These are phyloP conservation scores for Aphanocladium album DNA, from an alignment of 2,329 filamentous ascomycete genomes.

Conservation along the genomic window DNA sequence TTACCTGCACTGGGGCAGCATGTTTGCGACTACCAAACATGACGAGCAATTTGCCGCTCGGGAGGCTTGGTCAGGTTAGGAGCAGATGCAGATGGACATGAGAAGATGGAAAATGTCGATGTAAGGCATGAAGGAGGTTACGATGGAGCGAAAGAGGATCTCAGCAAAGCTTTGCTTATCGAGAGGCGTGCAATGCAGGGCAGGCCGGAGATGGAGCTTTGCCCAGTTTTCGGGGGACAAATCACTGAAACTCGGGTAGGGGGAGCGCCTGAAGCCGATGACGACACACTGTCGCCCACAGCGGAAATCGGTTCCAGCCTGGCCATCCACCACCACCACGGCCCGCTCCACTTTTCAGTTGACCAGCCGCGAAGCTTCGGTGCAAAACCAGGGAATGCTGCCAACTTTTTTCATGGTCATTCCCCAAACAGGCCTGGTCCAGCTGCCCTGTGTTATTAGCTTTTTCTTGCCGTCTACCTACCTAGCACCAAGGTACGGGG, in stretches of 20 bases:
- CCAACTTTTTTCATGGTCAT: conserved; percentile 4
- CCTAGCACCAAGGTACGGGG: too few relatives aligned
- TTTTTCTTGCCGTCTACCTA: neutral
- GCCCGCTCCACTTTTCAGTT: neutral
- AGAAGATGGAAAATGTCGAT: neutral
- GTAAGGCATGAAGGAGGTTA: neutral
- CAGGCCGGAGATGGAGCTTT: neutral
- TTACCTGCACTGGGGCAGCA: conserved; percentile 17
- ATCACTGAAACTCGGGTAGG: conserved; percentile 10
- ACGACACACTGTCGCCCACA: conserved; percentile 12
- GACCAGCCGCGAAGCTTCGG: neutral
- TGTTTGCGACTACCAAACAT: conserved; percentile 20
- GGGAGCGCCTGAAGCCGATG: conserved; percentile 10
- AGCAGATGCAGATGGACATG: neutral
- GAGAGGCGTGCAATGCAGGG: neutral
- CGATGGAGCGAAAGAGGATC: neutral
- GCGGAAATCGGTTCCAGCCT: neutral
- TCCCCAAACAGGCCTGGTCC: neutral
- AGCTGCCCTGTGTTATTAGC: neutral
- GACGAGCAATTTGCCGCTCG: conserved; percentile 1
- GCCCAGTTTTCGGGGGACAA: conserved; percentile 11
- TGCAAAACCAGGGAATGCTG: neutral
- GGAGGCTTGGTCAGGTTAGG: neutral
- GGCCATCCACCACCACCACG: neutral
- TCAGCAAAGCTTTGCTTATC: neutral